phyloP scores from a whole-genome alignment of 176 grass and related monocot species.

The Oryza officinalis region DNA sequence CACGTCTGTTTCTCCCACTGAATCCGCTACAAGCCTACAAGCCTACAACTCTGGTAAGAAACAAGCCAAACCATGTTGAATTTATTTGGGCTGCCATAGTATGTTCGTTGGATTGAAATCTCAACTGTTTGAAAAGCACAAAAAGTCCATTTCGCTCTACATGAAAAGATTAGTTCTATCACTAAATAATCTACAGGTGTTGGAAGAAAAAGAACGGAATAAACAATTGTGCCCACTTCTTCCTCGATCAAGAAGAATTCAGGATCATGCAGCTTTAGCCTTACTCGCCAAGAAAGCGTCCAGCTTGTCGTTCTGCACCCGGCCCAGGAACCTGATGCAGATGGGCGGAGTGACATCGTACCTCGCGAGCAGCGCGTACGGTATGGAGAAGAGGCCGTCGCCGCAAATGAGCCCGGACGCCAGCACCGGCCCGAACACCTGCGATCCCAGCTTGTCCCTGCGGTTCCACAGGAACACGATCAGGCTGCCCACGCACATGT shows the following conservation, averaged over 20 bases:
- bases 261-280: neutral
- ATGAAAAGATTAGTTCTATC: neutral
- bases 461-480: slow-evolving; percentile 52
- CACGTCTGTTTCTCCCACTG: neutral
- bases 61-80: neutral
- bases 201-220: neutral
- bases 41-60: neutral
- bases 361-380: slow-evolving; percentile 58
- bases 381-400: slow-evolving; percentile 68
- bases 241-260: neutral
- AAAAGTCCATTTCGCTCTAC: neutral
- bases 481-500: slow-evolving; percentile 71
- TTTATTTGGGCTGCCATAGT: neutral
- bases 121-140: neutral
- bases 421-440: slow-evolving; percentile 55
- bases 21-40: neutral
- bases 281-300: slow-evolving; percentile 36
- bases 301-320: slow-evolving; percentile 48
- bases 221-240: neutral
- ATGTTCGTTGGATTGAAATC: neutral
- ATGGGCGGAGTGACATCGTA: slow-evolving; percentile 59
- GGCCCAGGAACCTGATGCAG: slow-evolving; percentile 63
- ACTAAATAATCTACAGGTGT: slow-evolving; percentile 37
- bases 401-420: slow-evolving; percentile 73
- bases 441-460: slow-evolving; percentile 35